A percentile compares a stretch with the other conserved stretches of the same genome.
These are phyloP conservation scores for Boletellus ananas DNA, from an alignment of 768 basidiomycete species.

Conservation along the genomic window DNA sequence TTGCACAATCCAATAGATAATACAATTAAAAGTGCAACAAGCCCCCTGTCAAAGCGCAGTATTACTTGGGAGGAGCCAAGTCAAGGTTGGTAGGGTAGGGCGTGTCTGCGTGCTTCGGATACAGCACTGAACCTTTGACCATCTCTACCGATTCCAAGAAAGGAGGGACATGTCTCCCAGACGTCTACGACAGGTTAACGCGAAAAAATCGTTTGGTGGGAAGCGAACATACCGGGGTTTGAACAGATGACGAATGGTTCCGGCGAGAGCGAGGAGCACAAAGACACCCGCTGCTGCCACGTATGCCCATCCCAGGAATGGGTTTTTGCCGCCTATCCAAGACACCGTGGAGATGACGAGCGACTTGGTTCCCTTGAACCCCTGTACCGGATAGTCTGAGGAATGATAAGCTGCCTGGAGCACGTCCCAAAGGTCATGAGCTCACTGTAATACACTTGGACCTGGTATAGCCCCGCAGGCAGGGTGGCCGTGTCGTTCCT, in stretches of 20 bases:
- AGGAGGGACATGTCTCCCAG: constrained; percentile 83
- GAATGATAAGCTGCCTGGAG: constrained; percentile 3
- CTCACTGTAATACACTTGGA: constrained; percentile 76
- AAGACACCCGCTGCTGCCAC: constrained; percentile 86
- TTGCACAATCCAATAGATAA: constrained; percentile 10
- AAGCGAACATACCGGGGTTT: constrained; percentile 69
- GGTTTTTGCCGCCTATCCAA: constrained; percentile 98
- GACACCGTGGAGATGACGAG: constrained; percentile 96
- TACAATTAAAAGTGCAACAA: constrained; percentile 22
- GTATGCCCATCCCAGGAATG: constrained; percentile 98
- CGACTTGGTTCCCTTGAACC: constrained; percentile 93
- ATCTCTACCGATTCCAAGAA: constrained; percentile 68
- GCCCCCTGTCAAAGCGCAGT: constrained; percentile 8
- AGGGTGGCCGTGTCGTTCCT: constrained; percentile 80
- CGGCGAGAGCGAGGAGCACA: constrained; percentile 79
- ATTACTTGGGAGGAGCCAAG: constrained; percentile 20
- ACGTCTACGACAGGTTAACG: constrained; percentile 45
- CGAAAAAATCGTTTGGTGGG: background rate
- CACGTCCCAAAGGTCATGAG: background rate
- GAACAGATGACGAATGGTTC: constrained; percentile 89
- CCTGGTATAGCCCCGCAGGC: constrained; percentile 67
- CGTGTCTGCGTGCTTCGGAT: background rate
- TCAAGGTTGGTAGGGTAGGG: constrained; percentile 21
- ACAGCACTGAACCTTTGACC: constrained; percentile 1
- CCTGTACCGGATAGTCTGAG: constrained; percentile 89